Evolutionary conservation across 495 filamentous ascomycete species (phyloP), one percentile per base, ranked within the genome.

Genomic region (Copromyces sp.): DNA sequence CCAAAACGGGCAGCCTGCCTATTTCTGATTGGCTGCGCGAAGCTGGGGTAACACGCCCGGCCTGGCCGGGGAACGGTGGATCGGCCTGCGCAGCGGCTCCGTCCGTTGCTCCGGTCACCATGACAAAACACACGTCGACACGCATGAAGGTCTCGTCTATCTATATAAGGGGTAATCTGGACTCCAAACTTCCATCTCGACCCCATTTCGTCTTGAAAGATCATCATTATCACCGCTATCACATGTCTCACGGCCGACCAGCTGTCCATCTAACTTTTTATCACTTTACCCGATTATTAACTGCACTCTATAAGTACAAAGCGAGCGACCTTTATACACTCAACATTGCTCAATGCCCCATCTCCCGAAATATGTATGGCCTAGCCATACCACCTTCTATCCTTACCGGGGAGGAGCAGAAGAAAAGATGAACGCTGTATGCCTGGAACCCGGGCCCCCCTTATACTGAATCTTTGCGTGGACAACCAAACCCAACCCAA

Each of bases 21-120:
- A 11, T 29, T 65, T 65, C 29, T 72, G 72, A 76, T 77, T 77
- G 76, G 74, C 37, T 68, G 20, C 0, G 20, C 7, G 53, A 35
- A 35, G 39, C n/a, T 38, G n/a, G 24, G 68, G 68, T n/a, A 32
- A 35, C 24, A 47, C 35, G 69, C 9, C 39, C 69, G 40, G 69
- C 53, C 32, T 45, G 38, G 35, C 69, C 69, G 69, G 69, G 69
- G 37, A 70, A 32, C 69, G 39, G 38, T 45, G 69, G 53, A 61
- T 61, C 53, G 53, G 6, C 53, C 53, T 61, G 53, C 53, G 53
- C 16, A 61, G 53, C 53, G 29, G 53, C 53, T 61, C 53, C 53
- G 53, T 65, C 53, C 53, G 53, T 65, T 65, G 53, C 29, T 65
- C 53, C 53, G 53, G 53, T 65, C 53, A 65, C 53, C 14, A 35